Evolutionary conservation across 768 basidiomycete species (phyloP), one percentile per base, ranked within the genome.

Genomic region (Mycena albidolilacea): DNA sequence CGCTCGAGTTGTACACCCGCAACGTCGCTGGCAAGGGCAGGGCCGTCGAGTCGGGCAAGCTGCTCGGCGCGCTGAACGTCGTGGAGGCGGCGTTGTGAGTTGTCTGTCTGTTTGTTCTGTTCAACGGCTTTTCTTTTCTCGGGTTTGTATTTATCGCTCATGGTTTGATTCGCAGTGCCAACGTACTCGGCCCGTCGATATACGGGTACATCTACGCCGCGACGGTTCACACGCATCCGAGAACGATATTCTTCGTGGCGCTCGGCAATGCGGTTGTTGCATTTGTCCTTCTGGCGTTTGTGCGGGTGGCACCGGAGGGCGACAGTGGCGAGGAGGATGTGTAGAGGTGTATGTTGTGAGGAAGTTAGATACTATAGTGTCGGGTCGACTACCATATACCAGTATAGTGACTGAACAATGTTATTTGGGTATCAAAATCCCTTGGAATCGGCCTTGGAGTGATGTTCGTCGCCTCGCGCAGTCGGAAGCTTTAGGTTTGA

Each of bases 61-160:
- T 98, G 19, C 97, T 96, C 77, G 96, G 95, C 14, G 95, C 91
- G 4, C 75, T 97, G 69, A 91, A 92, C 68, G 93, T 97, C 38
- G 75, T 95, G 5, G 89, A 93, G 72, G 90, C 70, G 7, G 7
- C 69, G 0, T 71, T 61, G 74, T 75, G 23, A 52, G 74, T 48
- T 14, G 8, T 62, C 23, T 12, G 39, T 57, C 37, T 7, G 7
- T 12, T 11, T 11, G 21, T 1, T n/a, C 38, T 48, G 12, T 39
- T 38, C n/a, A 19, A 17, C 44, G 3, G 7, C 8, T 11, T 6
- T 64, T 21, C 21, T 21, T 55, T 30, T 30, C 30, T 30, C 3
- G 30, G 30, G 30, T 30, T 30, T 30, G 30, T 30, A 30, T 30
- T 30, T 30, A 30, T 30, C 30, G 30, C 30, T 30, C 30, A 30